Evolutionary conservation across 2,329 filamentous ascomycete genomes (phyloP).

Genomic region (Alternaria rosae): DNA sequence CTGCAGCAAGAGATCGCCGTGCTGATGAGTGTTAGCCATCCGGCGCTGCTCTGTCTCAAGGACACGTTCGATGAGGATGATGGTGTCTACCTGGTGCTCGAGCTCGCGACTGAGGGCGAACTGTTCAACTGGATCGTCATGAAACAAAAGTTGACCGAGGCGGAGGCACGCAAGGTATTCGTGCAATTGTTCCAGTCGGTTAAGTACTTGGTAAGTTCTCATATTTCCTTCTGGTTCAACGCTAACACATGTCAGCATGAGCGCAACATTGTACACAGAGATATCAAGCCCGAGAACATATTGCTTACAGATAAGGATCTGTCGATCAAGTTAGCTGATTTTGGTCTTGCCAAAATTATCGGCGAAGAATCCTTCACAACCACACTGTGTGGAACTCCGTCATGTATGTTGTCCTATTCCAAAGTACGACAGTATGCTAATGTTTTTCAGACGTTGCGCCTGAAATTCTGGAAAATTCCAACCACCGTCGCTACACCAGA

Average conservation of each 20-base stretch:
- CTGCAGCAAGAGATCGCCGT: constrained; percentile 96
- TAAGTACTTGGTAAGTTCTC: constrained; percentile 82
- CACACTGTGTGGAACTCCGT: constrained; percentile 93
- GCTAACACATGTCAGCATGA: constrained; percentile 73
- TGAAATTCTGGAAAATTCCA: constrained; percentile 85
- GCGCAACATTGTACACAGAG: constrained; percentile 93
- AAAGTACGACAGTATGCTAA: constrained; percentile 22
- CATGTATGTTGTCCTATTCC: constrained; percentile 59
- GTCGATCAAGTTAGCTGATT: constrained; percentile 91
- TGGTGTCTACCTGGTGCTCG: constrained; percentile 88
- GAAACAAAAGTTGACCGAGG: constrained; percentile 86
- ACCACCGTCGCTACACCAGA: constrained; percentile 87
- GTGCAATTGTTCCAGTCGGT: constrained; percentile 90
- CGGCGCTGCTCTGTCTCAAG: constrained; percentile 89
- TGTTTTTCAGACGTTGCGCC: constrained; percentile 77
- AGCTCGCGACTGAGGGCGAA: constrained; percentile 91
- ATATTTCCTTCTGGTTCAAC: neutral
- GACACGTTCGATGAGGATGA: constrained; percentile 93
- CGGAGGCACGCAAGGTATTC: constrained; percentile 86
- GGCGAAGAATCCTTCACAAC: constrained; percentile 98
- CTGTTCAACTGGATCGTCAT: constrained; percentile 94
- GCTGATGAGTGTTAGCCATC: constrained; percentile 95
- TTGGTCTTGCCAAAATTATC: constrained; percentile 97
- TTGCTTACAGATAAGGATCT: constrained; percentile 84
- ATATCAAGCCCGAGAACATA: constrained; percentile 98